Percentiles rank a stretch among this genome's conserved stretches.
phyloP scores from a whole-genome alignment of 306 rosid genomes.

The Cucurbita argyrosperma region DNA sequence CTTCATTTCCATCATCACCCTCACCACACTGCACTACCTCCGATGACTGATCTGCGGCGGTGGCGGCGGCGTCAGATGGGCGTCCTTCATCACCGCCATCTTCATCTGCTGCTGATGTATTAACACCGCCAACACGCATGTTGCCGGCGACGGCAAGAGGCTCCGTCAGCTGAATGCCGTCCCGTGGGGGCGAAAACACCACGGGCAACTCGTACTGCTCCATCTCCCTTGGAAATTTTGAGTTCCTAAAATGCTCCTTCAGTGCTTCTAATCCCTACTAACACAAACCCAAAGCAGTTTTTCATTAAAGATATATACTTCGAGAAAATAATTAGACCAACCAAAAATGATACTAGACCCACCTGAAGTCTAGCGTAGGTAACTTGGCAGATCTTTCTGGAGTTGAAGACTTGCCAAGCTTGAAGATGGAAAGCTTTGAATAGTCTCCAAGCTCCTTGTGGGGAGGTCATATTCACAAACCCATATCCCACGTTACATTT shows the following conservation, averaged over 20 bases:
- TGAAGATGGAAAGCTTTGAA: conserved; percentile 82
- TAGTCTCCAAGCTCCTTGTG: conserved; percentile 59
- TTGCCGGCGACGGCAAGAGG: conserved; percentile 43
- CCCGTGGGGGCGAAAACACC: conserved; percentile 66
- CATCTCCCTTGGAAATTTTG: conserved; percentile 79
- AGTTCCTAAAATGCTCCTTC: conserved; percentile 89
- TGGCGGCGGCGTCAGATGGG: not conserved
- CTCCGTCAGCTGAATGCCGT: conserved; percentile 53
- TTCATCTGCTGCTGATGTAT: not conserved
- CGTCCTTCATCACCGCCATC: not conserved
- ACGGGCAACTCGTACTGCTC: conserved; percentile 58
- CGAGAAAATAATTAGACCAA: not conserved
- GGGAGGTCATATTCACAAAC: conserved; percentile 89
- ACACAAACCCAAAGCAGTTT: not conserved
- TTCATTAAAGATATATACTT: not conserved
- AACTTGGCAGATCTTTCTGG: conserved; percentile 77
- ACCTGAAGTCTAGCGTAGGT: conserved; percentile 91
- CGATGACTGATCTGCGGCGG: not conserved
- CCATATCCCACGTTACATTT: conserved; percentile 97
- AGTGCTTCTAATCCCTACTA: conserved; percentile 70
- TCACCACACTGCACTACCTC: not conserved
- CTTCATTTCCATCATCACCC: not conserved
- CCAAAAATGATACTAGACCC: not conserved
- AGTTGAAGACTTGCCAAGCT: conserved; percentile 82
- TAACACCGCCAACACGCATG: not conserved